phyloP scores from a whole-genome alignment of 306 rosid species.

The Cucurbita moschata region DNA sequence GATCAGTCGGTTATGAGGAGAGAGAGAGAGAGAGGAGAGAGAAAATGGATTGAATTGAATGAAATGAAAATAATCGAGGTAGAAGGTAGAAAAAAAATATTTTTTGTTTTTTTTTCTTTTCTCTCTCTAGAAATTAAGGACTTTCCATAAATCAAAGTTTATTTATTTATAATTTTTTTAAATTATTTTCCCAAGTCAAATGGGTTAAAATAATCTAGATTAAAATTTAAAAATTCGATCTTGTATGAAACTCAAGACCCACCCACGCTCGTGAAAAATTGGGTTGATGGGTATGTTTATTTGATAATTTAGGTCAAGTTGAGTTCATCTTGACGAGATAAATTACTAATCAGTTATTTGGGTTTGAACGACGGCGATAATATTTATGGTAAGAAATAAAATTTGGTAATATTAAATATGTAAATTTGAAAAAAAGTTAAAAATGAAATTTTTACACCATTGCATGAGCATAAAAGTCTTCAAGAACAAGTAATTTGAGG shows the following conservation, averaged over 20 bases:
- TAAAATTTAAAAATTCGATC: neutral
- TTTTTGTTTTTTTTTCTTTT: neutral
- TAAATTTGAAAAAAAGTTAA: neutral
- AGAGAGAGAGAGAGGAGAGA: constrained; percentile 17
- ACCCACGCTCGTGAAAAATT: no score
- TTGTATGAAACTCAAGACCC: no score
- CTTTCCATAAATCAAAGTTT: neutral
- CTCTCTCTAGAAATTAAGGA: neutral
- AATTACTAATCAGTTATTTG: no score
- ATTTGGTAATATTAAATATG: neutral
- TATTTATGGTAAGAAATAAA: neutral
- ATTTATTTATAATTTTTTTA: neutral
- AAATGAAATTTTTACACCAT: neutral
- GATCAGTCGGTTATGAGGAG: constrained; percentile 3
- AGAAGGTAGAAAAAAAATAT: neutral
- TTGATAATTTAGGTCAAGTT: neutral
- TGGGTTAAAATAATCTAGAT: neutral
- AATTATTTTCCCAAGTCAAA: neutral
- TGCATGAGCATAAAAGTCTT: neutral
- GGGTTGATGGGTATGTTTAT: no score
- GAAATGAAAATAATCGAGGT: constrained; percentile 7
- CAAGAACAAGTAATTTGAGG: neutral
- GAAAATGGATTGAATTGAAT: constrained; percentile 31
- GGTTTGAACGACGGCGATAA: no score
- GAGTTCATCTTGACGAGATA: neutral